These are phyloP conservation scores for Chenopodium formosanum DNA, from an alignment of 148 eudicot genomes.

Conservation along the genomic window DNA sequence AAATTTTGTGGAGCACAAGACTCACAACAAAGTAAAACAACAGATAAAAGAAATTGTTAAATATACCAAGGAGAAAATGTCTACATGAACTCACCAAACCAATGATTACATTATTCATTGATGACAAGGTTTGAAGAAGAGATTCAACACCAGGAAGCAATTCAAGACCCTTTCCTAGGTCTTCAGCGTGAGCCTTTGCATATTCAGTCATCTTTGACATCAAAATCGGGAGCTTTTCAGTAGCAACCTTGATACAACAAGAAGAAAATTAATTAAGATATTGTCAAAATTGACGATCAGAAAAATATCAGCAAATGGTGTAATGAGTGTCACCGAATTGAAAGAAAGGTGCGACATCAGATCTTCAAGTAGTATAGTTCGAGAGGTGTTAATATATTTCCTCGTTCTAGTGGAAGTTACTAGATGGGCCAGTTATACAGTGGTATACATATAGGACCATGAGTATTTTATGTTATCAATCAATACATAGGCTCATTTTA, in stretches of 20 bases:
- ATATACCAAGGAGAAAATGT: neutral
- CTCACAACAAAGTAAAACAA: neutral
- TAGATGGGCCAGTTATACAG: no score
- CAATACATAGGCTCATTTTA: no score
- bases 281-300: neutral
- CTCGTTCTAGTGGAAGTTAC: no score
- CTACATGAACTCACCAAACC: slow-evolving; percentile 19
- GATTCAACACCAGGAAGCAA: slow-evolving; percentile 24
- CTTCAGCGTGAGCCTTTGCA: slow-evolving; percentile 15
- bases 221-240: slow-evolving; percentile 13
- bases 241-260: slow-evolving; percentile 18
- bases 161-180: slow-evolving; percentile 23
- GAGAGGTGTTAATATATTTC: no score
- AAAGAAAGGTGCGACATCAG: no score
- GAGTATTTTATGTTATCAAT: no score
- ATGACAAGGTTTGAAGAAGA: slow-evolving; percentile 25
- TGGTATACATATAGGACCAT: no score
- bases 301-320: neutral
- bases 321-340: no score
- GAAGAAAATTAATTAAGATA: neutral
- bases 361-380: no score
- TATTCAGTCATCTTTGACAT: slow-evolving; percentile 21
- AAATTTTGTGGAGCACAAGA: neutral
- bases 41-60: neutral
- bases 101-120: slow-evolving; percentile 15